Conservation (phyloP, 177 flowering plant genomes). For the Tripterygium wilfordii region DNA sequence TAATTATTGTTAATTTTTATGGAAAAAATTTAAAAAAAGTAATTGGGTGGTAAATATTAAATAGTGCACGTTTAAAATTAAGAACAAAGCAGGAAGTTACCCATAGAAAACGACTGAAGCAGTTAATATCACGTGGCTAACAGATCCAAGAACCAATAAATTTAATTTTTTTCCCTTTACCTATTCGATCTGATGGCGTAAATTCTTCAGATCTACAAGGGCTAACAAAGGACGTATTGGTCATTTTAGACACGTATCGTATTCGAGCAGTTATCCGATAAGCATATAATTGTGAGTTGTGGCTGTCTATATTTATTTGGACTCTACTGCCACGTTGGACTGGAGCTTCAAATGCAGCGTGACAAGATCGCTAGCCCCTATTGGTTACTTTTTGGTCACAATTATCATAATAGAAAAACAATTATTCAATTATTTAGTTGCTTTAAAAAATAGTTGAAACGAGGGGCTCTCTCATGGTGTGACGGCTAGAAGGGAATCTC, state of each 20-base stretch:
- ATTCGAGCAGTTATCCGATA: conserved; percentile 18
- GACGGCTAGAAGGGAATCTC: conserved; percentile 16
- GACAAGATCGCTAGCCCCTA: conserved; percentile 11
- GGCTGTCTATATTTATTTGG: too few species aligned
- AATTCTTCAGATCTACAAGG: too few species aligned
- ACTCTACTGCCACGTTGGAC: conserved; percentile 24
- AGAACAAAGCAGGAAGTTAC: too few species aligned
- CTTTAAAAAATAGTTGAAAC: neutral
- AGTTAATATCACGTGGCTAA: too few species aligned
- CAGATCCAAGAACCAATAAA: too few species aligned
- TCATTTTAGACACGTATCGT: conserved; percentile 7
- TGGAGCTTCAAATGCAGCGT: neutral
- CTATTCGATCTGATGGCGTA: too few species aligned
- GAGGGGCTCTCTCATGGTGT: neutral
- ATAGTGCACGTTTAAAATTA: too few species aligned
- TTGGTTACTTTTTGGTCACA: conserved; percentile 24
- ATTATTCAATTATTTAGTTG: neutral
- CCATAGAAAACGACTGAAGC: too few species aligned
- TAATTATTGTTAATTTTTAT: too few species aligned
- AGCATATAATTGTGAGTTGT: conserved; percentile 12
- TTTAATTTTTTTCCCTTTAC: too few species aligned
- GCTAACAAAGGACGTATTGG: conserved; percentile 2
- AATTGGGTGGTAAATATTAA: too few species aligned
- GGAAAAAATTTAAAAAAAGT: too few species aligned
- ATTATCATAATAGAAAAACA: conserved; percentile 16